Percentiles rank a stretch among this genome's conserved stretches.
Evolutionary conservation across 2,329 filamentous ascomycete species (phyloP).

Genomic region (Magnaporthiopsis poae): DNA sequence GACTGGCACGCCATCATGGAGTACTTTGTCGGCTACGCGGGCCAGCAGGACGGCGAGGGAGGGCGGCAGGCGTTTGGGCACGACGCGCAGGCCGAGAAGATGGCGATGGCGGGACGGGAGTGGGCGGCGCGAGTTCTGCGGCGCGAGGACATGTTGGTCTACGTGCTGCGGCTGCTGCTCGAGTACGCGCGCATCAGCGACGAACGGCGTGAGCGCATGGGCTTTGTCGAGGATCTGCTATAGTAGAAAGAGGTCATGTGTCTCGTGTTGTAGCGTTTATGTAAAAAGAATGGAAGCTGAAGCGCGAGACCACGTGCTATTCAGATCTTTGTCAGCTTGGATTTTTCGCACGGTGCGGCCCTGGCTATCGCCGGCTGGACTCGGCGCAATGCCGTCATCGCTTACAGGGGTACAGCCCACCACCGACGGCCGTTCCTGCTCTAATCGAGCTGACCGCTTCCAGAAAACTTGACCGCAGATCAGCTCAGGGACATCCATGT

Average conservation of each 20-base stretch:
- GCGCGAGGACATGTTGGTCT: conserved; percentile 65
- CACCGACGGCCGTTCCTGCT: no score
- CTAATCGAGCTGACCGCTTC: not conserved
- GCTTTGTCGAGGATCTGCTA: conserved; percentile 42
- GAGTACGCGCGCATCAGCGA: conserved; percentile 52
- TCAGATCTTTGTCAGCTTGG: not conserved
- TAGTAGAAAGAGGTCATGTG: not conserved
- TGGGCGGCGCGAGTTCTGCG: conserved; percentile 62
- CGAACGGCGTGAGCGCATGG: conserved; percentile 41
- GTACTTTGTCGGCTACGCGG: conserved; percentile 58
- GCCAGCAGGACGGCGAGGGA: conserved; percentile 18
- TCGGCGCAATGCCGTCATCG: conserved; percentile 7
- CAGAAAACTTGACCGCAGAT: no score
- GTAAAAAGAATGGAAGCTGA: not conserved
- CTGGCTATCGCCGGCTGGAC: not conserved
- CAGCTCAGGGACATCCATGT: no score
- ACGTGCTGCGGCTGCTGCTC: conserved; percentile 53
- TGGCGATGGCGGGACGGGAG: conserved; percentile 54
- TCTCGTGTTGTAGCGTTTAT: not conserved
- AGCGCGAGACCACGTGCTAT: not conserved
- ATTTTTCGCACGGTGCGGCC: not conserved
- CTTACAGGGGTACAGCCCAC: not conserved
- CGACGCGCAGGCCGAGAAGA: conserved; percentile 51
- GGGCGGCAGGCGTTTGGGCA: conserved; percentile 21
- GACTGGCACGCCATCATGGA: conserved; percentile 66